Evolutionary conservation across 371 early-diverging fungal species (phyloP).

Genomic region (Syncephalastrum racemosum): DNA sequence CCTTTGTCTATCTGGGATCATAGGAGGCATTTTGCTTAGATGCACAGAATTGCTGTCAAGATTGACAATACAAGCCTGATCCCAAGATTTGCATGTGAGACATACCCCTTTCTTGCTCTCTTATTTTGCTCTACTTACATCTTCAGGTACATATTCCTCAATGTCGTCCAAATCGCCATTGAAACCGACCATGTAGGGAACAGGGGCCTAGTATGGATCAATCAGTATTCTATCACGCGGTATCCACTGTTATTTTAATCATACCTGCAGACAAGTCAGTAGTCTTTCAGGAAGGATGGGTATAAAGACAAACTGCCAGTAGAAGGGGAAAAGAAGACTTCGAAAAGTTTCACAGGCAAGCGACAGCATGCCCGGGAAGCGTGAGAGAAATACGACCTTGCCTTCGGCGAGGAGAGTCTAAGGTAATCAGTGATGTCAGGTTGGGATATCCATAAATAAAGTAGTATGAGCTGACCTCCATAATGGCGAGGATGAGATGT

Average conservation of each 20-base stretch:
- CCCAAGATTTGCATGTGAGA: background rate
- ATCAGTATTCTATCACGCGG: background rate
- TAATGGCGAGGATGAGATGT: constrained; percentile 67
- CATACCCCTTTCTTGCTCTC: background rate
- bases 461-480: constrained; percentile 50
- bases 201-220: constrained; percentile 54
- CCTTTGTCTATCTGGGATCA: constrained; percentile 54
- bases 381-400: constrained; percentile 74
- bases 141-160: constrained; percentile 63
- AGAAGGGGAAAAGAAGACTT: constrained; percentile 73
- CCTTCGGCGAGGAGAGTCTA: constrained; percentile 72
- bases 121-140: constrained; percentile 43
- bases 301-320: constrained; percentile 83
- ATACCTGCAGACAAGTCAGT: constrained; percentile 70
- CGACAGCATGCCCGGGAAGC: constrained; percentile 71
- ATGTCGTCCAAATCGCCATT: constrained; percentile 54
- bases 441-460: background rate
- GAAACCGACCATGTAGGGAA: constrained; percentile 82
- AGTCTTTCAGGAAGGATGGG: constrained; percentile 73
- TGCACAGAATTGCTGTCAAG: constrained; percentile 59
- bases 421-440: background rate
- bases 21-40: constrained; percentile 36
- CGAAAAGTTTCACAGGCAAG: constrained; percentile 70
- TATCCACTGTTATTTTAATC: too few species aligned
- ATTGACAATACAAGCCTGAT: constrained; percentile 56